These are phyloP conservation scores for Emergomyces orientalis DNA, from an alignment of 2,329 filamentous ascomycete species.

Conservation along the genomic window DNA sequence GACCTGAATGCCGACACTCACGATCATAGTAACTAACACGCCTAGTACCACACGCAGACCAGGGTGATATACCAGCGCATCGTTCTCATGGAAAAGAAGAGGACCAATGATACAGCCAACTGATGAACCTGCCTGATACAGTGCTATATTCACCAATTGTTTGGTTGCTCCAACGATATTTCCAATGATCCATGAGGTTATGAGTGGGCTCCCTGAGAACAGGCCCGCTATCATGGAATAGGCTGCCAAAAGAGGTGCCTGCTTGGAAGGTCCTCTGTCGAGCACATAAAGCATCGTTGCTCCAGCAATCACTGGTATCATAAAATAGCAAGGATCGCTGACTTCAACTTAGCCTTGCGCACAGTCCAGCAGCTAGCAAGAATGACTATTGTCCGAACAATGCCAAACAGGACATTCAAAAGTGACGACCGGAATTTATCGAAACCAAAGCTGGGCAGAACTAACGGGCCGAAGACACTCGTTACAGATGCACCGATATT, in stretches of 20 bases:
- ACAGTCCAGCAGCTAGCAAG: slow-evolving; percentile 51
- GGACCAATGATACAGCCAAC: slow-evolving; percentile 60
- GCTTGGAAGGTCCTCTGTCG: slow-evolving; percentile 24
- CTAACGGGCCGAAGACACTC: slow-evolving; percentile 57
- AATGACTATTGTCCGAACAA: slow-evolving; percentile 52
- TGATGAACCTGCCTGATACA: slow-evolving; percentile 54
- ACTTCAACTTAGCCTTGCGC: slow-evolving; percentile 50
- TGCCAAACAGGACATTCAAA: slow-evolving; percentile 59
- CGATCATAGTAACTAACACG: slow-evolving; percentile 43
- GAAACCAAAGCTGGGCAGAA: slow-evolving; percentile 52
- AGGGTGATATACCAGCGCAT: slow-evolving; percentile 51
- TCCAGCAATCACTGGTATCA: slow-evolving; percentile 53
- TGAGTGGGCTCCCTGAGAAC: slow-evolving; percentile 56
- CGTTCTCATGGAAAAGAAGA: slow-evolving; percentile 49
- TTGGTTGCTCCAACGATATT: slow-evolving; percentile 62
- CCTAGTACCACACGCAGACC: slow-evolving; percentile 46
- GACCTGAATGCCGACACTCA: slow-evolving; percentile 46
- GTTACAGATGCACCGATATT: slow-evolving; percentile 57
- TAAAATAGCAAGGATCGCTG: slow-evolving; percentile 44
- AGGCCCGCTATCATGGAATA: slow-evolving; percentile 60
- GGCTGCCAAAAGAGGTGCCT: slow-evolving; percentile 45
- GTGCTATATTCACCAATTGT: slow-evolving; percentile 53
- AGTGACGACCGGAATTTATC: slow-evolving; percentile 50
- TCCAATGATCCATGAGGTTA: slow-evolving; percentile 59
- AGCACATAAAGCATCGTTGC: slow-evolving; percentile 30